Evolutionary conservation across 1,139 yeast species (phyloP).

Genomic region (Debaryomycetaceae sp.): DNA sequence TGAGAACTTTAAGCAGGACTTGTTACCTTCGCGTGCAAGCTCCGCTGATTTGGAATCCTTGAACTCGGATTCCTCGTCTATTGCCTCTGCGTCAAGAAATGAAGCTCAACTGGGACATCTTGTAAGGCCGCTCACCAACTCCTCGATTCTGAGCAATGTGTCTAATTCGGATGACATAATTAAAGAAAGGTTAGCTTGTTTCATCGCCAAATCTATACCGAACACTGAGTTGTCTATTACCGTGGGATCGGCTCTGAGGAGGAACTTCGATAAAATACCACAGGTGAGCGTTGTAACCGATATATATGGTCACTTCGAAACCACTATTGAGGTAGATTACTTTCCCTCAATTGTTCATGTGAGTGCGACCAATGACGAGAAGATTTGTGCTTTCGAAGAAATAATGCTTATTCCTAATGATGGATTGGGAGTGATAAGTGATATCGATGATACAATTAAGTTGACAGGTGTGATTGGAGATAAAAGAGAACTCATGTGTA

Average conservation of each 20-base stretch:
- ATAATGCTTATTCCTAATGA: slow-evolving; percentile 36
- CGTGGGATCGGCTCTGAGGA: slow-evolving; percentile 42
- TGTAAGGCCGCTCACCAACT: slow-evolving; percentile 4
- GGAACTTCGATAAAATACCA: slow-evolving; percentile 16
- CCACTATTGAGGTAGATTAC: slow-evolving; percentile 48
- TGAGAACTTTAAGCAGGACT: slow-evolving; percentile 27
- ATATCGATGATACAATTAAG: slow-evolving; percentile 92
- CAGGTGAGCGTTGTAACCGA: slow-evolving; percentile 45
- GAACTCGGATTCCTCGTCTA: slow-evolving; percentile 9
- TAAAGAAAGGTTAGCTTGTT: slow-evolving; percentile 54
- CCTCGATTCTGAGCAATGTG: slow-evolving; percentile 3
- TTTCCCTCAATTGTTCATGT: slow-evolving; percentile 50
- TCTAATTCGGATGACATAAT: slow-evolving; percentile 34
- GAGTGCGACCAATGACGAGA: slow-evolving; percentile 39
- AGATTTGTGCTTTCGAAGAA: slow-evolving; percentile 45
- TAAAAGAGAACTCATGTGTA: slow-evolving; percentile 75
- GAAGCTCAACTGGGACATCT: slow-evolving; percentile 1
- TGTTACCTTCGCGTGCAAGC: slow-evolving; percentile 12
- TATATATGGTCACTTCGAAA: slow-evolving; percentile 55
- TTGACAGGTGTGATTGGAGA: slow-evolving; percentile 88
- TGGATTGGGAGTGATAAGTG: slow-evolving; percentile 79
- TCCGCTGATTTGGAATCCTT: slow-evolving; percentile 16
- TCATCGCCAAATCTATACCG: slow-evolving; percentile 57
- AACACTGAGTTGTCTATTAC: slow-evolving; percentile 49
- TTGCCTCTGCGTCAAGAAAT: slow-evolving; percentile 6